Base-by-base conservation (phyloP, 139 green algal genomes). In the Chlorella sorokiniana region DNA sequence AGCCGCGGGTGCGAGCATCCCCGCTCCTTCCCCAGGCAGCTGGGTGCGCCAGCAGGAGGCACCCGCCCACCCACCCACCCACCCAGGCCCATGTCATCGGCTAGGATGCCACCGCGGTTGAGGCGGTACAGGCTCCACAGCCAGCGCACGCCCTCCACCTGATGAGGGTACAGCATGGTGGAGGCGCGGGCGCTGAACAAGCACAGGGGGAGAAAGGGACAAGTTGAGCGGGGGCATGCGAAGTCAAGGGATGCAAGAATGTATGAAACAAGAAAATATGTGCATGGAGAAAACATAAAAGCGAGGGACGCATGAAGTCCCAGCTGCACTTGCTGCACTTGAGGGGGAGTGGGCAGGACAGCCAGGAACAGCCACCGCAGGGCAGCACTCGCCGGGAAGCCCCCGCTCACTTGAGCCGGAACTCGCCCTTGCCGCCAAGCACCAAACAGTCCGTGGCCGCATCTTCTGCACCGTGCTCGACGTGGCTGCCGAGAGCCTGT, bases 111-210 rank as follows among this genome's bases (percentile, higher is more conserved):
- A 2, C 93, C 95, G 0, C 33, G 70, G 48, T 69, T 65, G 64
- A 68, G 41, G 68, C 73, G 44, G 31, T 85, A 75, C 18, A 93
- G 73, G 54, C 82, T 84, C 86, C 88, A 94, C 85, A 98, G 83
- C 95, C 95, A 98, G 48, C 82, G 77, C 4, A 98, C 84, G 5
- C 94, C 95, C 16, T 95, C 83, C 5, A 93, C 67, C 79, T 94
- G 91, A 61, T 96, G 90, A 2, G 87, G 82, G 84, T 94, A 97
- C 48, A 97, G 85, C 81, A 84, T 88, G 31, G 23, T 63, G 16
- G 84, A 82, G 1, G 93, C 51, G 9, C 41, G 35, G 38, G 67
- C 27, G 14, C 33, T 69, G 48, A 22, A 52, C 52, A 1, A 63
- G 35, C 5, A 25, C 8, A 10, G 9, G 67, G 23, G 23, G 3